phyloP scores from a whole-genome alignment of 352 stramenopile genomes.

The Globisporangium acanthophoron region DNA sequence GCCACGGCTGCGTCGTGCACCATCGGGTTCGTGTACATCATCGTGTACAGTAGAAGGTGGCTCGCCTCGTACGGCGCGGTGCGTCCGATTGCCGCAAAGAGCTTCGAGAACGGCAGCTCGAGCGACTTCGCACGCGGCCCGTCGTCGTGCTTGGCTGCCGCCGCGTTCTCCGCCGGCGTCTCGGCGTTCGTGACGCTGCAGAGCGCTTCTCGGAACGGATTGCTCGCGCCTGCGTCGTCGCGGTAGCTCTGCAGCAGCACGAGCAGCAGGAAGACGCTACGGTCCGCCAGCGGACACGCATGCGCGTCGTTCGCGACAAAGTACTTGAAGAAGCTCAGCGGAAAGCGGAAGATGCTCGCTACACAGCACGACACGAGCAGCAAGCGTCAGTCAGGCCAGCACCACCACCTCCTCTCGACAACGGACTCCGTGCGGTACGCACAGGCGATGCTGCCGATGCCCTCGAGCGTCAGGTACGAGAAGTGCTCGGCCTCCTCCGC shows the following conservation, averaged over 20 bases:
- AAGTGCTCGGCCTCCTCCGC: conserved; percentile 50
- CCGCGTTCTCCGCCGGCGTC: conserved; percentile 7
- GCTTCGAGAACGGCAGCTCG: conserved; percentile 40
- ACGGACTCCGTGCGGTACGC: conserved; percentile 8
- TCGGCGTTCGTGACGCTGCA: conserved; percentile 34
- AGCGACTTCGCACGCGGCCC: conserved; percentile 16
- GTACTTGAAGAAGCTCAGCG: conserved; percentile 58
- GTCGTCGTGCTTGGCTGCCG: conserved; percentile 22
- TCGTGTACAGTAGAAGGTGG: conserved; percentile 68
- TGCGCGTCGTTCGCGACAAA: conserved; percentile 51
- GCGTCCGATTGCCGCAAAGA: conserved; percentile 46
- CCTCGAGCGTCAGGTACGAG: conserved; percentile 66
- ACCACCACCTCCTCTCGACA: background rate
- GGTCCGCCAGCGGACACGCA: conserved; percentile 56
- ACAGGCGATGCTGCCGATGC: conserved; percentile 58
- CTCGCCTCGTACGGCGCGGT: conserved; percentile 60
- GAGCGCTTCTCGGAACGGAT: conserved; percentile 60
- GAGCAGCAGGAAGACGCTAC: conserved; percentile 58
- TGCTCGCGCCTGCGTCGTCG: conserved; percentile 35
- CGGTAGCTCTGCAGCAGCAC: conserved; percentile 67
- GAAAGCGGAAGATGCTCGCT: conserved; percentile 65
- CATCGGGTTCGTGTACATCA: conserved; percentile 60
- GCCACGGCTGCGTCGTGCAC: conserved; percentile 41
- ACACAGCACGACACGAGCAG: background rate
- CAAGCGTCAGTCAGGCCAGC: background rate